Evolutionary conservation across 1,139 yeast species (phyloP).

Genomic region (Hansenula sp.): DNA sequence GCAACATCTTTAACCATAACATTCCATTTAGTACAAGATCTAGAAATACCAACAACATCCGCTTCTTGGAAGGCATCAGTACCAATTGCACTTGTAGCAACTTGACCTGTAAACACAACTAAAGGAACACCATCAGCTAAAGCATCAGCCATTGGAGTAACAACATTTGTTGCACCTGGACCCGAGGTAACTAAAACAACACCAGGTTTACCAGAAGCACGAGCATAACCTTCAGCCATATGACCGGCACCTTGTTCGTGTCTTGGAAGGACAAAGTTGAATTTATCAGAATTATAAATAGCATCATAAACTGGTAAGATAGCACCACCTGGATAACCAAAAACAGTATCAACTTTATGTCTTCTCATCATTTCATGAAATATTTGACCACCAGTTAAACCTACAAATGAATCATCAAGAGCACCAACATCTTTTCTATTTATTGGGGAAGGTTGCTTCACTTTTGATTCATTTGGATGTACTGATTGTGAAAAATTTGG

Average conservation of each 20-base stretch:
- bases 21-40: slow-evolving; percentile 98
- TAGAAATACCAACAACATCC: slow-evolving; percentile 92
- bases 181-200: slow-evolving; percentile 97
- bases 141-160: slow-evolving; percentile 98
- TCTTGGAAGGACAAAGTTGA: slow-evolving; percentile 87
- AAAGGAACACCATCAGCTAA: slow-evolving; percentile 95
- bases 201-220: slow-evolving; percentile 96
- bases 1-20: slow-evolving; percentile 96
- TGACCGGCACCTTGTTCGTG: slow-evolving; percentile 99
- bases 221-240: slow-evolving; percentile 99
- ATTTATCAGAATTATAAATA: slow-evolving; percentile 83
- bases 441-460: slow-evolving; percentile 4
- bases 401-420: slow-evolving; percentile 78
- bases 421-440: slow-evolving; percentile 30
- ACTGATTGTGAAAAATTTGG: slow-evolving; percentile 21
- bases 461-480: slow-evolving; percentile 5
- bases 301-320: slow-evolving; percentile 97
- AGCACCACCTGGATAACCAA: slow-evolving; percentile 98
- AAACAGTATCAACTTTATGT: slow-evolving; percentile 90
- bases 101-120: slow-evolving; percentile 98
- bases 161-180: slow-evolving; percentile 97
- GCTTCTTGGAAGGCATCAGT: slow-evolving; percentile 99
- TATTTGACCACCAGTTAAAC: slow-evolving; percentile 94
- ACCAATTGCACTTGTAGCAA: slow-evolving; percentile 91
- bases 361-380: slow-evolving; percentile 98